These are phyloP conservation scores for Beta corolliflora DNA, from an alignment of 179 eudicot genomes.

Conservation along the genomic window DNA sequence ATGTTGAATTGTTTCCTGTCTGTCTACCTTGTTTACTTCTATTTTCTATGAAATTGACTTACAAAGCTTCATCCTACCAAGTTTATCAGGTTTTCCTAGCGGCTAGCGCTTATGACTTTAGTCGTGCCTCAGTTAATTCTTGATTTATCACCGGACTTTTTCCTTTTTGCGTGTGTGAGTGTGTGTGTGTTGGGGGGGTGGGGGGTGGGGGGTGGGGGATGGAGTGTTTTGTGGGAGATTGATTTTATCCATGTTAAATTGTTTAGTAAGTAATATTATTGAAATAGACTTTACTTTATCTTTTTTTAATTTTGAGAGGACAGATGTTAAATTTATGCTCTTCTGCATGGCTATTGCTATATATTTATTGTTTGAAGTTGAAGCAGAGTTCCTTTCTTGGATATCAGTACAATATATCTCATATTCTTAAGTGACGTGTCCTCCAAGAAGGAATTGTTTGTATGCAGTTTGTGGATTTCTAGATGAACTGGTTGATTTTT, in stretches of 20 bases:
- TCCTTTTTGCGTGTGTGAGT: background rate
- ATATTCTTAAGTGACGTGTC: background rate
- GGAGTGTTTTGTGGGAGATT: too few relatives aligned
- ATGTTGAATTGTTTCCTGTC: background rate
- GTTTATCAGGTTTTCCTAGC: background rate
- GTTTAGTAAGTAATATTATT: background rate
- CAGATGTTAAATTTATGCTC: background rate
- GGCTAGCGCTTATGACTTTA: background rate
- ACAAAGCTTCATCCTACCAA: background rate
- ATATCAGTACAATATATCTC: background rate
- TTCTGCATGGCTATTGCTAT: background rate
- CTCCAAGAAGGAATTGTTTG: background rate
- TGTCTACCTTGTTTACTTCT: background rate
- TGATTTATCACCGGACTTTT: background rate
- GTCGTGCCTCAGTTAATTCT: background rate
- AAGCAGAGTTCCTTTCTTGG: background rate
- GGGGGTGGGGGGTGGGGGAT: background rate
- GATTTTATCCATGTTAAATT: background rate
- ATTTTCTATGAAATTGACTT: background rate
- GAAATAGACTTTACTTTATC: background rate
- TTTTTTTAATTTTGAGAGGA: background rate
- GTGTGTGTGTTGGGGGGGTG: too few relatives aligned
- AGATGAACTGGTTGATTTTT: background rate
- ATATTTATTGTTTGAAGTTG: background rate
- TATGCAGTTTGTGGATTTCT: background rate